Conservation (phyloP, 768 basidiomycete species). For the Pisolithus marmoratus region DNA sequence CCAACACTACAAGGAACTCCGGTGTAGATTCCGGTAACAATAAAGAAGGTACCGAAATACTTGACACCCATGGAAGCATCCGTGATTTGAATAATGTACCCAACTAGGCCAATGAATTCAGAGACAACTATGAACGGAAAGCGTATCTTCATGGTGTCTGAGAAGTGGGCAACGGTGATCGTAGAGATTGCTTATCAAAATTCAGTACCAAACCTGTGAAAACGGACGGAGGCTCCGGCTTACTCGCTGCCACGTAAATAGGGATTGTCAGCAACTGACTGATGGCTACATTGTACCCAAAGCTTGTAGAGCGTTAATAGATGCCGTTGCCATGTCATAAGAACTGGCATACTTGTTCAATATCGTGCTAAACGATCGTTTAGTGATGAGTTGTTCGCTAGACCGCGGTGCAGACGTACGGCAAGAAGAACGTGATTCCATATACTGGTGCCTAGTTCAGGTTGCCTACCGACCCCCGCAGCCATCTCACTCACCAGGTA, state of each 20-base stretch:
- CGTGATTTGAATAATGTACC: constrained; percentile 62
- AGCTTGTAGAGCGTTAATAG: constrained; percentile 27
- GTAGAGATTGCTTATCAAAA: constrained; percentile 34
- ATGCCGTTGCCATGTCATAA: not conserved
- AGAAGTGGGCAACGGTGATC: constrained; percentile 48
- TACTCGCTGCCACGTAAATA: constrained; percentile 57
- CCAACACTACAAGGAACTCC: constrained; percentile 54
- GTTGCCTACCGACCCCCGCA: not conserved
- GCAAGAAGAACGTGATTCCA: constrained; percentile 66
- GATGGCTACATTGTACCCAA: constrained; percentile 50
- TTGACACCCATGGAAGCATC: constrained; percentile 46
- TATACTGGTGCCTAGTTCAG: constrained; percentile 39
- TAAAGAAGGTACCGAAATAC: constrained; percentile 70
- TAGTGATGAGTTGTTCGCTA: not conserved
- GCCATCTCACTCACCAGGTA: constrained; percentile 43
- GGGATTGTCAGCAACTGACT: constrained; percentile 64
- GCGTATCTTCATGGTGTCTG: constrained; percentile 51
- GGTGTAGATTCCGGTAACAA: constrained; percentile 58
- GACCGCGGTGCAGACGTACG: constrained; percentile 41
- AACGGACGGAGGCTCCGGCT: constrained; percentile 11
- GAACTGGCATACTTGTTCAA: not conserved
- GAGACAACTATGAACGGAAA: constrained; percentile 54
- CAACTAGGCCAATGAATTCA: constrained; percentile 45
- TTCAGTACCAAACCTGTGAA: not conserved
- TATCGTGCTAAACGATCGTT: not conserved